These are phyloP conservation scores for Chalaropsis ovoidea DNA, from an alignment of 2,329 filamentous ascomycete species.

Conservation along the genomic window DNA sequence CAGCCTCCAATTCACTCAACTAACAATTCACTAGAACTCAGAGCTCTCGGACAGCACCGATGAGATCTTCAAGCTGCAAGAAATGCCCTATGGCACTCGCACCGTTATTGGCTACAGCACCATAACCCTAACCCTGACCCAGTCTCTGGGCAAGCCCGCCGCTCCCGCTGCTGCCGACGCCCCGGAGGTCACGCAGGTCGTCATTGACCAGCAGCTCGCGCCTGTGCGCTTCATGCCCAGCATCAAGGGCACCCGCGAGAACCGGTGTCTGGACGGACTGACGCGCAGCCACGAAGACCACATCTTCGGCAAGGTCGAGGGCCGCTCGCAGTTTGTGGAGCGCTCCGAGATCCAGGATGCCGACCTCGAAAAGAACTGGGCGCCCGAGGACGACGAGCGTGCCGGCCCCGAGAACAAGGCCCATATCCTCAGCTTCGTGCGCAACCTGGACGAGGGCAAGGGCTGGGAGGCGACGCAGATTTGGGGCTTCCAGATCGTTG, in stretches of 20 bases:
- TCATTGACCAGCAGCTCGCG: slow-evolving; percentile 61
- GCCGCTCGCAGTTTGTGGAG: slow-evolving; percentile 45
- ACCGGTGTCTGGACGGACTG: slow-evolving; percentile 43
- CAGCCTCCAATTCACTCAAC: neutral
- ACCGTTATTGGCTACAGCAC: slow-evolving; percentile 61
- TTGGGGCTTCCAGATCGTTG: slow-evolving; percentile 50
- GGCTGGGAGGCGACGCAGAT: slow-evolving; percentile 49
- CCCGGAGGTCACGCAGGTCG: slow-evolving; percentile 49
- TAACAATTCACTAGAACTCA: slow-evolving; percentile 53
- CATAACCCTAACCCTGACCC: slow-evolving; percentile 53
- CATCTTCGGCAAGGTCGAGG: slow-evolving; percentile 65
- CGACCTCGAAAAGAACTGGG: slow-evolving; percentile 49
- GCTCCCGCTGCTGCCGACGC: slow-evolving; percentile 36
- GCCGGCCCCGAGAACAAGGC: slow-evolving; percentile 48
- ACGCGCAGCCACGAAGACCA: slow-evolving; percentile 60
- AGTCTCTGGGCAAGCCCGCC: slow-evolving; percentile 38
- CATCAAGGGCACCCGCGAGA: slow-evolving; percentile 53
- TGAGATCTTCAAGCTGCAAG: slow-evolving; percentile 60
- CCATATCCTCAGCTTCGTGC: slow-evolving; percentile 55
- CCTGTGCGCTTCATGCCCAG: slow-evolving; percentile 39
- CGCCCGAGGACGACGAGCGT: slow-evolving; percentile 44
- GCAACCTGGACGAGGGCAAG: slow-evolving; percentile 37
- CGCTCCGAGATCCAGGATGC: slow-evolving; percentile 45
- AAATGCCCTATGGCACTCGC: slow-evolving; percentile 60
- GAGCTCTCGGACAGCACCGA: slow-evolving; percentile 59